A percentile compares a stretch with the other conserved stretches of the same genome.
phyloP scores from a whole-genome alignment of 305 asterid species.

The Fraxinus sp. region DNA sequence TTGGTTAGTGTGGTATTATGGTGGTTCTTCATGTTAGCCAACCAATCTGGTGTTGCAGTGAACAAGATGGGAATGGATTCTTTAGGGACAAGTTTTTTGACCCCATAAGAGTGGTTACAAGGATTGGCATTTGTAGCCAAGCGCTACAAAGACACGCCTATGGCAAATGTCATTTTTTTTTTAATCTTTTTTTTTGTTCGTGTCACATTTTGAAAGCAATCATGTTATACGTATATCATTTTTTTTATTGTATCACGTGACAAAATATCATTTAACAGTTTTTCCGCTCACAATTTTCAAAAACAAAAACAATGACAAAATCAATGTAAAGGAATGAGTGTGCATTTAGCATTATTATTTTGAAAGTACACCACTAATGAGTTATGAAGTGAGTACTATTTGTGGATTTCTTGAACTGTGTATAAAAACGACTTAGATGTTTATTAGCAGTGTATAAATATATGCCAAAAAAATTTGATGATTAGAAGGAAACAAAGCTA shows the following conservation, averaged over 20 bases:
- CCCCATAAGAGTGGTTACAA: slow-evolving; percentile 54
- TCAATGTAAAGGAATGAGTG: no score
- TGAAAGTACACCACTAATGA: not conserved
- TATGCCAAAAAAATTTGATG: not conserved
- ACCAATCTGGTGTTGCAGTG: slow-evolving; percentile 67
- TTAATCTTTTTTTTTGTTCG: not conserved
- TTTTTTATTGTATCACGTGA: no score
- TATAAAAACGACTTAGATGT: no score
- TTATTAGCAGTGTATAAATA: not conserved
- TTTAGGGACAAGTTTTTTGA: slow-evolving; percentile 60
- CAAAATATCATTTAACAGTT: no score
- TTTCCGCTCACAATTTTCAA: no score
- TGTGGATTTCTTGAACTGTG: not conserved
- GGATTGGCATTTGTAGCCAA: slow-evolving; percentile 48
- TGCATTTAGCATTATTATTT: no score
- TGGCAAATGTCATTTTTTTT: slow-evolving; percentile 27
- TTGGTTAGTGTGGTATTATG: no score
- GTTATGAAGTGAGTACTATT: not conserved
- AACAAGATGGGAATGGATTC: slow-evolving; percentile 69
- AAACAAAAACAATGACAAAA: no score
- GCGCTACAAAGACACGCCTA: slow-evolving; percentile 38
- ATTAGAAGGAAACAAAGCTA: not conserved
- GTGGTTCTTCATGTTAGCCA: slow-evolving; percentile 62
- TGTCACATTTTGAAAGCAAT: not conserved
- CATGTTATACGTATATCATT: no score